Evolutionary conservation across 495 filamentous ascomycete genomes (phyloP), one percentile per base, ranked within the genome.

Genomic region (Penicillium subrubescens): DNA sequence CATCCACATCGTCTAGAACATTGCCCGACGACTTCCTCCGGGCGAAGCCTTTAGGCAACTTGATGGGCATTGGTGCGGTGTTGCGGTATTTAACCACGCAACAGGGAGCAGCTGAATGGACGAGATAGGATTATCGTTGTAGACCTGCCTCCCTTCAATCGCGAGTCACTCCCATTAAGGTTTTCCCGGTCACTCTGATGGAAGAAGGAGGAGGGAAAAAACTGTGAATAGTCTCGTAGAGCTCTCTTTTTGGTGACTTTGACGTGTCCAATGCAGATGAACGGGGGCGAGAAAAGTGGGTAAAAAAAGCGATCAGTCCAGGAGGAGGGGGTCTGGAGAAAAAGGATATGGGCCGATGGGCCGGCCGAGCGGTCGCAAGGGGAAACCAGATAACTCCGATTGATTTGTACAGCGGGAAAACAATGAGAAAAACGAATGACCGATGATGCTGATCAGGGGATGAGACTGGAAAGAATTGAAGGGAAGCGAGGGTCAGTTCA

Each of bases 1-100:
- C 75, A 61, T 84, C 76, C 33, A 76, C 74, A 34, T 87, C 86
- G 60, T 89, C 88, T 39, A 90, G 74, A 55, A 78, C 81, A 75
- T 88, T 89, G 37, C 84, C 86, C 67, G 86, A 82, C 68, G 88
- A 91, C 78, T 90, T 91, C 62, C 88, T 84, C 68, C 88, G 83
- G 67, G 81, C 77, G 67, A 90, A 90, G 63, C 77, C 74, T 71
- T 88, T 90, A 57, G 86, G 86, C 60, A 90, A 80, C 79, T 89
- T 89, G 76, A 89, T 90, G 76, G 88, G 88, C 87, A 90, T 90
- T 55, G 66, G 62, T 50, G 64, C 52, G 60, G 52, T 57, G 37
- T 51, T 41, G 8, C 33, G 27, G 27, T 8, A 54, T 33, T 29
- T 31, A 48, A 23, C 27, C 12, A 52, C 48, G 48, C 25, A 52